phyloP scores from a whole-genome alignment of 441 rosid species.

The Euphorbia schlechtendalii region DNA sequence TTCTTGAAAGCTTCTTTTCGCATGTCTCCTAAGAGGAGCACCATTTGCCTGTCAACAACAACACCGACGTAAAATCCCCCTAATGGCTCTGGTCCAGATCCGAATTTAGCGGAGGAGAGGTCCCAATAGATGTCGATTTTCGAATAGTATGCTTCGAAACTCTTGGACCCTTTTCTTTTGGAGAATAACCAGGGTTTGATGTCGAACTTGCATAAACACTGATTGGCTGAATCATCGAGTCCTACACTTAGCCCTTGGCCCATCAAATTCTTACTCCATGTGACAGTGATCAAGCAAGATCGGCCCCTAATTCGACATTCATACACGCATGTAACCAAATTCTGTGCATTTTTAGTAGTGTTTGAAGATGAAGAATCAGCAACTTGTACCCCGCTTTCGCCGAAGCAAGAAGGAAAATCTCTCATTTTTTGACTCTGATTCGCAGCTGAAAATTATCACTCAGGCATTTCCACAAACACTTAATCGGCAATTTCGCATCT shows the following conservation, averaged over 20 bases:
- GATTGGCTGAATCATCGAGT: conserved; percentile 59
- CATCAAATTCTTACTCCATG: conserved; percentile 83
- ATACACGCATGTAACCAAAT: conserved; percentile 60
- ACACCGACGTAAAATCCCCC: conserved; percentile 69
- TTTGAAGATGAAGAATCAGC: conserved; percentile 55
- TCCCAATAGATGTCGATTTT: conserved; percentile 70
- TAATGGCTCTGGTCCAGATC: conserved; percentile 75
- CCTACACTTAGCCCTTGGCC: conserved; percentile 75
- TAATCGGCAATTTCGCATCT: conserved; percentile 25
- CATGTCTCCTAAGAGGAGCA: conserved; percentile 79
- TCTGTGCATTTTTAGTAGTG: conserved; percentile 52
- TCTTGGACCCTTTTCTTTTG: conserved; percentile 74
- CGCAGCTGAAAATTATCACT: conserved; percentile 19
- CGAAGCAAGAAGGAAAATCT: conserved; percentile 89
- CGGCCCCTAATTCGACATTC: conserved; percentile 52
- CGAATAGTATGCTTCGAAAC: conserved; percentile 51
- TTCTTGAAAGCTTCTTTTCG: conserved; percentile 73
- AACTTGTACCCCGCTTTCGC: conserved; percentile 76
- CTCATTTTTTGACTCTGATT: conserved; percentile 44
- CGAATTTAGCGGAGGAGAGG: conserved; percentile 67
- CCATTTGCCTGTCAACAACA: conserved; percentile 56
- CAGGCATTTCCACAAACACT: conserved; percentile 27
- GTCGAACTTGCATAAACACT: conserved; percentile 71
- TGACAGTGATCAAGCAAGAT: conserved; percentile 56
- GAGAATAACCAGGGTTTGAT: conserved; percentile 90